Percentiles rank a stretch among this genome's conserved stretches.
Conservation (phyloP, 2,329 filamentous ascomycete genomes). For the Sordariomycetes sp. region DNA sequence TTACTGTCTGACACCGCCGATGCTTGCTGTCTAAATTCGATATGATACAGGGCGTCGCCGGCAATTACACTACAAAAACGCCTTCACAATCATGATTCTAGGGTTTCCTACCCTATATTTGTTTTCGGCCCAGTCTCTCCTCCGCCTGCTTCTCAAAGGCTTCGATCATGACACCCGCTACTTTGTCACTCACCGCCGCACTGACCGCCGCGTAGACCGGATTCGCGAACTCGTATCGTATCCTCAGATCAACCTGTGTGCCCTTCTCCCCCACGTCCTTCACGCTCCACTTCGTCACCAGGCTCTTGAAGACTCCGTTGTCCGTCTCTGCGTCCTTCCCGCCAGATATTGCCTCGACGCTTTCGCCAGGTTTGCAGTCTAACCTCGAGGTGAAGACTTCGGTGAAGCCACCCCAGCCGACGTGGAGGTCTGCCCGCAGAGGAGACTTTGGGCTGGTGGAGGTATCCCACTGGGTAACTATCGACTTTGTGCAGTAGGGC, state of each 20-base stretch:
- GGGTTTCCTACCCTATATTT: too few relatives aligned
- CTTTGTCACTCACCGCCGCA: slow-evolving; percentile 69
- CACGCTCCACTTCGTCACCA: slow-evolving; percentile 64
- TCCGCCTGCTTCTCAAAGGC: slow-evolving; percentile 81
- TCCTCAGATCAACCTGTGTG: slow-evolving; percentile 66
- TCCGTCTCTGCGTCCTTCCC: slow-evolving; percentile 44
- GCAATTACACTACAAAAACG: too few relatives aligned
- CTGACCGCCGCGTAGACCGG: slow-evolving; percentile 82
- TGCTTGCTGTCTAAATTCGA: too few relatives aligned
- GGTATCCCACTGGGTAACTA: slow-evolving; percentile 62
- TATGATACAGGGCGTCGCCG: too few relatives aligned
- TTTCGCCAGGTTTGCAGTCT: slow-evolving; percentile 61
- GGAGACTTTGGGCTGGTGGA: slow-evolving; percentile 41
- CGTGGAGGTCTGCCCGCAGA: slow-evolving; percentile 65
- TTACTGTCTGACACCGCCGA: too few relatives aligned
- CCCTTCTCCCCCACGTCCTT: slow-evolving; percentile 24
- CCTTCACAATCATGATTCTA: too few relatives aligned
- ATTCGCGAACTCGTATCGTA: slow-evolving; percentile 80
- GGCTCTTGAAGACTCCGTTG: slow-evolving; percentile 53
- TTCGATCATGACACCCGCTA: slow-evolving; percentile 82
- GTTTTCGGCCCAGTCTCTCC: slow-evolving; percentile 22
- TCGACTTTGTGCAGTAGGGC: slow-evolving; percentile 76
- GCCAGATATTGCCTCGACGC: slow-evolving; percentile 73
- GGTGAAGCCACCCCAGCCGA: slow-evolving; percentile 77
- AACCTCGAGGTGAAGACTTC: slow-evolving; percentile 78